Evolutionary conservation across 768 basidiomycete species (phyloP).

Genomic region (Rhodocollybia butyracea): DNA sequence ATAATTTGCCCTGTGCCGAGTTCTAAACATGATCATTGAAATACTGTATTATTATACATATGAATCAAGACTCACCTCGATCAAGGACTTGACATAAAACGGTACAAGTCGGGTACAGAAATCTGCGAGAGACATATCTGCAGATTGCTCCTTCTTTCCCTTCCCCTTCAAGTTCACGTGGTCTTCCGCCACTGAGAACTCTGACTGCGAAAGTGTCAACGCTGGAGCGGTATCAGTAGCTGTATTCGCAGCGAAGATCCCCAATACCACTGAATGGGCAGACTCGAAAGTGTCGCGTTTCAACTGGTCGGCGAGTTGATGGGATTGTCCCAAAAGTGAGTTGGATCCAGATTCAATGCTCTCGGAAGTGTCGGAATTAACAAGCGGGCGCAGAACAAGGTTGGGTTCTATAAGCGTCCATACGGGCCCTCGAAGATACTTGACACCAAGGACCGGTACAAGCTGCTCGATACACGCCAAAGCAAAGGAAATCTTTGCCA

Average conservation of each 20-base stretch:
- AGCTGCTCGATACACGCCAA: conserved; percentile 80
- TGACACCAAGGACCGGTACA: conserved; percentile 53
- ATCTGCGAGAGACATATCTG: conserved; percentile 22
- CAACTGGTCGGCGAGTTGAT: conserved; percentile 40
- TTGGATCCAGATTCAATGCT: neutral
- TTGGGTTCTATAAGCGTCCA: conserved; percentile 67
- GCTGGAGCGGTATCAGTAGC: conserved; percentile 9
- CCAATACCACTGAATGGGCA: conserved; percentile 78
- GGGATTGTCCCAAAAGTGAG: conserved; percentile 52
- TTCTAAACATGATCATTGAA: conserved; percentile 42
- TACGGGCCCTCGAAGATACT: conserved; percentile 51
- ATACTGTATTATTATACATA: conserved; percentile 4
- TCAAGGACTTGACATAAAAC: conserved; percentile 68
- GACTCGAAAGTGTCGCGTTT: conserved; percentile 83
- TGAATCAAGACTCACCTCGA: conserved; percentile 49
- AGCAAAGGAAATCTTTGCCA: conserved; percentile 55
- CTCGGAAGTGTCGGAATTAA: conserved; percentile 1
- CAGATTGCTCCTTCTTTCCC: conserved; percentile 6
- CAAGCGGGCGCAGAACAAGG: conserved; percentile 23
- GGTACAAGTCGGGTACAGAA: conserved; percentile 63
- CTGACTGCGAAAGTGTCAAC: conserved; percentile 19
- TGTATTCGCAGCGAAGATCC: conserved; percentile 65
- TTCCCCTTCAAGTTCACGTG: conserved; percentile 8
- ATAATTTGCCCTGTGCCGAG: conserved; percentile 58
- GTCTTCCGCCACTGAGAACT: neutral